Percentiles rank a stretch among this genome's conserved stretches.
Conservation (phyloP, 768 basidiomycete genomes). For the Hysterangium stoloniferum region DNA sequence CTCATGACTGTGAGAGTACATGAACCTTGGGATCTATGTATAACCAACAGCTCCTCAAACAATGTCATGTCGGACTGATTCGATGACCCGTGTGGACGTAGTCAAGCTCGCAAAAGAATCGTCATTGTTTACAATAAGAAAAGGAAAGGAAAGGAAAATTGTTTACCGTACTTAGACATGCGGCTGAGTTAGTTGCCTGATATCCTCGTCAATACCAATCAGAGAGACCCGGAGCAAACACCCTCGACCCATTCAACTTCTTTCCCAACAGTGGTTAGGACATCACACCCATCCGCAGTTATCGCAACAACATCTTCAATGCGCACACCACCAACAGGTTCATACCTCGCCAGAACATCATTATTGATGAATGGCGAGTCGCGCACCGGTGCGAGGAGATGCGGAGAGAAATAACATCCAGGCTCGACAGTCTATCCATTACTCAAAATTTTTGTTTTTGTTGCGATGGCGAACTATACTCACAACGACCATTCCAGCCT, state of each 20-base stretch:
- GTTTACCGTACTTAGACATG: no score
- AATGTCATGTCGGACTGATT: no score
- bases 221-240: slow-evolving; percentile 61
- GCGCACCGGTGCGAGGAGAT: slow-evolving; percentile 59
- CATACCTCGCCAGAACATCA: slow-evolving; percentile 61
- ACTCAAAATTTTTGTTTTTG: background rate
- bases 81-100: no score
- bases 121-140: no score
- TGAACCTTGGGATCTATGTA: no score
- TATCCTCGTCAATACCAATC: no score
- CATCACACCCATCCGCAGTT: slow-evolving; percentile 65
- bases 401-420: slow-evolving; percentile 79
- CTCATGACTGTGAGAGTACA: no score
- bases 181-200: no score
- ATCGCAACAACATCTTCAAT: slow-evolving; percentile 92
- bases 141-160: no score
- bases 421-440: slow-evolving; percentile 76
- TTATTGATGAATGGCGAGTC: slow-evolving; percentile 62
- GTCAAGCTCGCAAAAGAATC: no score
- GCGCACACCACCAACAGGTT: slow-evolving; percentile 81
- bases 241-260: slow-evolving; percentile 78
- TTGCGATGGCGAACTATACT: slow-evolving; percentile 24
- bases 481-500: slow-evolving; percentile 80
- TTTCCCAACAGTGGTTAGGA: slow-evolving; percentile 78
- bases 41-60: no score